Evolutionary conservation across 441 rosid species (phyloP), one percentile per base, ranked within the genome.

Genomic region (Jatropha podagrica): DNA sequence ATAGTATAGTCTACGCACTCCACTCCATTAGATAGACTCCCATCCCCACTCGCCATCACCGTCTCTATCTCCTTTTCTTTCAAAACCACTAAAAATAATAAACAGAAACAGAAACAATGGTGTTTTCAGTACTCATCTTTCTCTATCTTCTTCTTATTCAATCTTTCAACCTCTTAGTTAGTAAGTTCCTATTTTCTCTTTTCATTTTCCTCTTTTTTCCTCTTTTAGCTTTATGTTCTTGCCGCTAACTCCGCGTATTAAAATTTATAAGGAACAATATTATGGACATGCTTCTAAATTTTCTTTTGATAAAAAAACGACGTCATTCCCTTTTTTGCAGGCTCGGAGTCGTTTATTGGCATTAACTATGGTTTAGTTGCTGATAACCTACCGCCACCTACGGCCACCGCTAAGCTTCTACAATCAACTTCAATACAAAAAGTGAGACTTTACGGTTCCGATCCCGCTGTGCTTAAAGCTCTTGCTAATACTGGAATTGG

Each of bases 321-420:
- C 46, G 46, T 42, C 46, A 42, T 9, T 46, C 56, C 73, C 7
- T 38, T 37, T 67, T 56, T 56, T 20, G 26, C 89, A 96, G 99
- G 81, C 27, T 80, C 90, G n/a, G 86, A 96, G 80, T 78, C 98
- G 2, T 96, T 91, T 75, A 76, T 96, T 46, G 98, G 98, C 49
- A 89, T 91, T 40, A 96, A 93, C 86, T 96, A 96, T 69, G 99
- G 99, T 7, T 90, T 90, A 79, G 80, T 93, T 38, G 95, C 99
- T n/a, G 87, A 93, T 75, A 95, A 95, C 77, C 88, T 92, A n/a
- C 98, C 98, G 69, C 88, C 97, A 14, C 97, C 99, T 20, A 66
- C 81, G 0, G 87, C 90, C 73, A 89, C 97, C 41, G 96, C 89
- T 3, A 91, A 87, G 86, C 95, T 96, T 67, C 91, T 96, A 14